Evolutionary conservation across 306 rosid species (phyloP).

Genomic region (Quercus glauca): DNA sequence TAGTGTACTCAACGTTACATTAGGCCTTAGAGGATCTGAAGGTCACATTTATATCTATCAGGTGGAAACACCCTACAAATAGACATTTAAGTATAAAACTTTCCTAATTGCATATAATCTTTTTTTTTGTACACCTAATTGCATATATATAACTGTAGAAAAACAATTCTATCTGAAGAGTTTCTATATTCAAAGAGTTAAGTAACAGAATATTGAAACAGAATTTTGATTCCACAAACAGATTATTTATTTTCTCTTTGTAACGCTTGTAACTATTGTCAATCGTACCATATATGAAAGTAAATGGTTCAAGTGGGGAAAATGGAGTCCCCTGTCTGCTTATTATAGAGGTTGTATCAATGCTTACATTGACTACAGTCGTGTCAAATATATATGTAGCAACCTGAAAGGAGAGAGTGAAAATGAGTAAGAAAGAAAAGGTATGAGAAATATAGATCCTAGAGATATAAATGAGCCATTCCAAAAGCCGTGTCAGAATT

Average conservation of each 20-base stretch:
- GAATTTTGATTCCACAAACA: neutral
- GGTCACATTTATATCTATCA: constrained; percentile 19
- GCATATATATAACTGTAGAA: neutral
- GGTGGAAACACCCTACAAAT: constrained; percentile 3
- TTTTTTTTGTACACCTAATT: too few species aligned
- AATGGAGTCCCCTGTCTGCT: constrained; percentile 73
- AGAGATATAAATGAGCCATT: neutral
- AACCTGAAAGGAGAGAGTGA: constrained; percentile 43
- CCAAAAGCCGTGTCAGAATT: too few species aligned
- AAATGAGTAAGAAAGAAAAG: constrained; percentile 6
- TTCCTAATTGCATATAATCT: neutral
- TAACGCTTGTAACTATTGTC: neutral
- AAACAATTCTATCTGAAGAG: neutral
- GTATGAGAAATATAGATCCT: constrained; percentile 23
- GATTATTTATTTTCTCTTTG: neutral
- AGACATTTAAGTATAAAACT: neutral
- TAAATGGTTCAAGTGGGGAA: constrained; percentile 64
- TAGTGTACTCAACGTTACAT: constrained; percentile 55
- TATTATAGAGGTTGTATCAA: constrained; percentile 54
- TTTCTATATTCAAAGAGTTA: neutral
- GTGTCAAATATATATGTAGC: constrained; percentile 39
- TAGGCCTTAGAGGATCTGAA: constrained; percentile 74
- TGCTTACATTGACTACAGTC: constrained; percentile 53
- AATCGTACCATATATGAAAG: constrained; percentile 71
- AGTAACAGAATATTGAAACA: neutral